Evolutionary conservation across 306 rosid genomes (phyloP), one percentile per base, ranked within the genome.

Genomic region (Fragaria ananassa): DNA sequence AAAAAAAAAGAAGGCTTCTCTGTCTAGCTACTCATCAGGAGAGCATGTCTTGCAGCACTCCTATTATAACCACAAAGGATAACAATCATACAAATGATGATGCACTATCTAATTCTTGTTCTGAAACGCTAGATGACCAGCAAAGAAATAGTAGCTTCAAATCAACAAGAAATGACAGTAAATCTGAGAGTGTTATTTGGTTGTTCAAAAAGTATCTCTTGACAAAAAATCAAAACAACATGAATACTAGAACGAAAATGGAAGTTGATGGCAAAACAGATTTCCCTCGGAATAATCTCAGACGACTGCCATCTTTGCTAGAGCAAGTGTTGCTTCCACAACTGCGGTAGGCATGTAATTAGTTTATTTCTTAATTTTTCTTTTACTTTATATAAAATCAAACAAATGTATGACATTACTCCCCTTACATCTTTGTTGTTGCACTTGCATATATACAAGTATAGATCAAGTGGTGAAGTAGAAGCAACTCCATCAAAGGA

Each of bases 151-250:
- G 6, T 56, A 56, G 31, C 62, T 56, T 56, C 10, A 56, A 2
- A 9, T 56, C 61, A 63, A 37, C 51, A 21, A n/a, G 23, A 31
- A 45, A 42, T 37, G 74, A 72, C 71, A 66, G 3, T 6, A 70
- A 54, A 76, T 78, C 80, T 34, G 73, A 78, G 37, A 78, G 57
- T 23, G 50, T 82, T 23, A 23, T 23, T 29, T 56, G 75, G 73
- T 57, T 83, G 65, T 83, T 83, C 66, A 75, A 58, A 72, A 83
- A 83, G 61, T 79, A 75, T 58, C 80, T 83, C 3, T 37, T 60
- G 19, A 66, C 46, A 39, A 79, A 61, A 41, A 34, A 51, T 58
- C 81, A 76, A 13, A 58, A 58, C n/a, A 78, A 68, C 49, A 42
- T n/a, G 10, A 12, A 2, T 9, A 25, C 74, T 0, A 50, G 37